Conservation (phyloP, 441 rosid genomes). For the Gossypium laxum region DNA sequence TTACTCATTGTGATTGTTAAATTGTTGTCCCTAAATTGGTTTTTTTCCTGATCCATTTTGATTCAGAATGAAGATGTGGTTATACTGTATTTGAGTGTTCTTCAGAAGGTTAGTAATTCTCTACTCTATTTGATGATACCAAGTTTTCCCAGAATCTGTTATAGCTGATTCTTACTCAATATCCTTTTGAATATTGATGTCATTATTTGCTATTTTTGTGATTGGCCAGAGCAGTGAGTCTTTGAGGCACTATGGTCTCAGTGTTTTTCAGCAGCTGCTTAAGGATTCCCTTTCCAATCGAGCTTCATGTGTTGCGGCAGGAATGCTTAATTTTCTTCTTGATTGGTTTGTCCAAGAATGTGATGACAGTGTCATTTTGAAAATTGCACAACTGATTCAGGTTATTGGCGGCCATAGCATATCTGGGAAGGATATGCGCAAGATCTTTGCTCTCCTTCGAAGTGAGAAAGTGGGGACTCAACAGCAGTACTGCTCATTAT, state of each 20-base stretch:
- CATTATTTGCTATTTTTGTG: conserved; percentile 43
- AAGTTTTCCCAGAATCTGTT: not conserved
- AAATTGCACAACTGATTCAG: conserved; percentile 81
- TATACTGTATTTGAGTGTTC: conserved; percentile 76
- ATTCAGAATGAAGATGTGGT: conserved; percentile 95
- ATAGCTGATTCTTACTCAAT: not conserved
- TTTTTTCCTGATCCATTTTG: conserved; percentile 22
- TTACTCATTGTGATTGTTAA: not conserved
- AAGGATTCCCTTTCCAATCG: conserved; percentile 91
- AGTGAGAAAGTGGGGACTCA: conserved; percentile 82
- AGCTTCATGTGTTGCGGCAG: conserved; percentile 92
- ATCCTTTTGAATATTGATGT: conserved; percentile 14
- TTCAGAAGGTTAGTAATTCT: conserved; percentile 82
- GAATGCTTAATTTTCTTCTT: conserved; percentile 93
- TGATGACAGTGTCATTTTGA: conserved; percentile 62
- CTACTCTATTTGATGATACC: not conserved
- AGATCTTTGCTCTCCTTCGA: conserved; percentile 91
- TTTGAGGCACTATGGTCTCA: conserved; percentile 78
- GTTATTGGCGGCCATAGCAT: conserved; percentile 98
- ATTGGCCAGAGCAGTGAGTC: conserved; percentile 99
- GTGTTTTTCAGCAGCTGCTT: conserved; percentile 72
- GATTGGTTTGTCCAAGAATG: conserved; percentile 92
- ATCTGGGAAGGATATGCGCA: conserved; percentile 98
- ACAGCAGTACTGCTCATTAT: conserved; percentile 74
- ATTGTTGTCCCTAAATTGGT: conserved; percentile 4